phyloP scores from a whole-genome alignment of 2,329 filamentous ascomycete genomes.

The Lachnellula occidentalis region DNA sequence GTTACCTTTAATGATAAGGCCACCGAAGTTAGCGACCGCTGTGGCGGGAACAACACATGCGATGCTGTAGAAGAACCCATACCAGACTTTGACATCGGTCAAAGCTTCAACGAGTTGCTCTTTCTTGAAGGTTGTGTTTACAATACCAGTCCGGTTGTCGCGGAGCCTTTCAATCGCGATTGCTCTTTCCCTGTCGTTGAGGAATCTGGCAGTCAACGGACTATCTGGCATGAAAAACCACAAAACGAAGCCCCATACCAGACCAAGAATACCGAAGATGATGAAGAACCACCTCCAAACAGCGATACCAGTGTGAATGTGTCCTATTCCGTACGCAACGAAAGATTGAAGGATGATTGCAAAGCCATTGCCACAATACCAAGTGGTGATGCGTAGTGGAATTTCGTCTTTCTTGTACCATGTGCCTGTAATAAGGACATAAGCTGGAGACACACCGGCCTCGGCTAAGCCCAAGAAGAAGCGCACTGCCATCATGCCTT shows the following conservation, averaged over 20 bases:
- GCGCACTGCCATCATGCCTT: neutral
- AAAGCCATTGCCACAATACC: conserved; percentile 54
- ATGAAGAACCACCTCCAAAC: conserved; percentile 65
- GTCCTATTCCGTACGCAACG: conserved; percentile 56
- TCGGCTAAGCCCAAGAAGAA: neutral
- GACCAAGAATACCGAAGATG: conserved; percentile 39
- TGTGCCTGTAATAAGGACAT: conserved; percentile 61
- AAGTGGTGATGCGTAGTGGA: conserved; percentile 51
- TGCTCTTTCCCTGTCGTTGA: neutral
- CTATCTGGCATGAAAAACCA: conserved; percentile 55
- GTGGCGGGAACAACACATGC: neutral
- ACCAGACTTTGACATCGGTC: neutral
- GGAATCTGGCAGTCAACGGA: conserved; percentile 41
- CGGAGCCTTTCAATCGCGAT: neutral
- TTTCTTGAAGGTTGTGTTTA: neutral
- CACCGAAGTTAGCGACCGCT: neutral
- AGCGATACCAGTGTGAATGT: conserved; percentile 47
- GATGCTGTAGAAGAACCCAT: neutral
- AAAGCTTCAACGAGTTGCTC: neutral
- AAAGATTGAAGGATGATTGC: conserved; percentile 53
- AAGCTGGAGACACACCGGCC: conserved; percentile 38
- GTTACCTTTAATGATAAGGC: conserved; percentile 35
- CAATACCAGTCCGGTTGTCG: neutral
- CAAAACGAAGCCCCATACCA: conserved; percentile 21
- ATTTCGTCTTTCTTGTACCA: conserved; percentile 60